A percentile compares a stretch with the other conserved stretches of the same genome.
Conservation (phyloP, 2,329 filamentous ascomycete genomes). For the Allantophomopsis cytisporea region DNA sequence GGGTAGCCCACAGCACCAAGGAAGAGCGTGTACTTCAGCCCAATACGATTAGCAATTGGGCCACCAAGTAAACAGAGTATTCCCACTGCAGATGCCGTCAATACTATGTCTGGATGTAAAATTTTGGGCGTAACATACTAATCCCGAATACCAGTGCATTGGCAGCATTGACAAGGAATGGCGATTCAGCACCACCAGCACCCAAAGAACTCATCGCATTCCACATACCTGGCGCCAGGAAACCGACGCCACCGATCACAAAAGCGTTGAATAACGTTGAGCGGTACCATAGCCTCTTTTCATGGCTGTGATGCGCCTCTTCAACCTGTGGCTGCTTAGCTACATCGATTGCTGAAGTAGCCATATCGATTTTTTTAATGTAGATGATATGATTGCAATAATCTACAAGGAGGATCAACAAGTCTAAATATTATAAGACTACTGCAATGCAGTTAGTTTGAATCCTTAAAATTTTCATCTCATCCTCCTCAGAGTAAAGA, state of each 20-base stretch:
- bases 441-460: too few relatives aligned
- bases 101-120: not conserved
- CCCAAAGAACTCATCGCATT: constrained; percentile 51
- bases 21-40: constrained; percentile 58
- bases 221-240: constrained; percentile 61
- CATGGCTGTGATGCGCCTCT: too few relatives aligned
- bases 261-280: constrained; percentile 62
- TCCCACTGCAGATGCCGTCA: constrained; percentile 22
- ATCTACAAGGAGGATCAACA: too few relatives aligned
- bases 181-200: constrained; percentile 24
- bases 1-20: constrained; percentile 61
- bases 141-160: constrained; percentile 40
- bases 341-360: too few relatives aligned
- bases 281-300: constrained; percentile 44
- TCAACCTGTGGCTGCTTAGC: too few relatives aligned
- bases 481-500: too few relatives aligned
- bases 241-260: constrained; percentile 57
- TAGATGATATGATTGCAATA: too few relatives aligned
- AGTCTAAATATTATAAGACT: too few relatives aligned
- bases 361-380: too few relatives aligned
- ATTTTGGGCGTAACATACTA: constrained; percentile 29
- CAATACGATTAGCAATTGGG: constrained; percentile 42
- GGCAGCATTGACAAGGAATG: constrained; percentile 26
- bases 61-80: constrained; percentile 43
- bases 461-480: too few relatives aligned